These are phyloP conservation scores for Talaromyces rugulosus DNA, from an alignment of 2,329 filamentous ascomycete genomes.

Conservation along the genomic window DNA sequence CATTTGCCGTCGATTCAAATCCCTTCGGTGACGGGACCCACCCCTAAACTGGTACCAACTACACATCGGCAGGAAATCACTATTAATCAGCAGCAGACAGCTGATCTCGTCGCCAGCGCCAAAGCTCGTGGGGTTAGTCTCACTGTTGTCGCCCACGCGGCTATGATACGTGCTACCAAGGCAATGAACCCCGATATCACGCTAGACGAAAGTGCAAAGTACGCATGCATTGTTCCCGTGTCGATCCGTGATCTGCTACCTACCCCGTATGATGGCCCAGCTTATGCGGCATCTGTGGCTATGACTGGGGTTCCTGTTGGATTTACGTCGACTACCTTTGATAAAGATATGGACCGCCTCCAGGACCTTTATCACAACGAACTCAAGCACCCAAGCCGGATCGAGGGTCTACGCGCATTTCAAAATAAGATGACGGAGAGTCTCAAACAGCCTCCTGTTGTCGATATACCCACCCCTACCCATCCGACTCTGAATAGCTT, in stretches of 20 bases:
- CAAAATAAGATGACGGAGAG: not conserved
- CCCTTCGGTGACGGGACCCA: not conserved
- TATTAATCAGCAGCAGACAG: not conserved
- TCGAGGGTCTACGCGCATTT: not conserved
- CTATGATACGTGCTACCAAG: not conserved
- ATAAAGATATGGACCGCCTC: not conserved
- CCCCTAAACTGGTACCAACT: not conserved
- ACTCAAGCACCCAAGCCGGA: not conserved
- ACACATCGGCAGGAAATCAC: not conserved
- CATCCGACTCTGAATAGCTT: not conserved
- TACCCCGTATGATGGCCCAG: not conserved
- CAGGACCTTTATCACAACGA: not conserved
- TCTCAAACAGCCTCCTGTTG: not conserved
- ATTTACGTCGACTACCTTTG: not conserved
- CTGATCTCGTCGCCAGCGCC: not conserved
- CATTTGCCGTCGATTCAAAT: not conserved
- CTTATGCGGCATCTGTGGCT: not conserved
- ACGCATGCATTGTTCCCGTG: not conserved
- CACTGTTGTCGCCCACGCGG: not conserved
- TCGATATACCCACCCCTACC: not conserved
- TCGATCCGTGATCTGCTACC: not conserved
- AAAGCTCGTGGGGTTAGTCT: not conserved
- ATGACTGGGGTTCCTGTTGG: not conserved
- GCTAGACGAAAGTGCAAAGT: not conserved
- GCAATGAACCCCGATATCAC: not conserved